Evolutionary conservation across 148 eudicot species (phyloP), one percentile per base, ranked within the genome.

Genomic region (Vaccinium macrocarpon): DNA sequence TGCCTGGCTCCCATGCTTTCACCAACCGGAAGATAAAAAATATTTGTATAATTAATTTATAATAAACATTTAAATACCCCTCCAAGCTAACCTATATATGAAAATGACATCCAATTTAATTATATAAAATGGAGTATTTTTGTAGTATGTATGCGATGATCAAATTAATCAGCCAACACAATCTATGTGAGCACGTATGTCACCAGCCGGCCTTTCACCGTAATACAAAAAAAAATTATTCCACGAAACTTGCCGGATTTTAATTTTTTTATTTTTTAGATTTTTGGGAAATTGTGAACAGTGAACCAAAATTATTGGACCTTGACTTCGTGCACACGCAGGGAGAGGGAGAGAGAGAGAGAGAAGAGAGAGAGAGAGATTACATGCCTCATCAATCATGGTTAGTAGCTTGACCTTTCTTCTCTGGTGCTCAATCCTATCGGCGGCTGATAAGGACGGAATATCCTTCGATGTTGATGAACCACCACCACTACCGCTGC

Each of bases 321-420:
- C 89, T 86, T 88, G 88, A 90, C 83, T 81, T 61, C 6, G 8
- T 10, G n/a, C 11, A 19, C 64, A 19, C 64, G 7, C 2, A 16
- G 46, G 46, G 46, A 0, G 46, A 42, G 46, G 23, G 84, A 83
- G 80, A 83, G 49, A 81, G 79, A 81, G 82, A 84, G 77, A 74
- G 46, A 90, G 66, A 77, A 27, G 79, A 80, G 86, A 68, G 86
- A 72, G 51, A 49, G 81, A 82, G 81, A 59, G 59, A 84, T 11
- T 82, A 93, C 93, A 88, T 93, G 87, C 99, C 98, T 96, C 99
- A 79, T 96, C 99, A 85, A 96, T 93, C 98, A 96, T 94, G 66
- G 97, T 84, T 84, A 96, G 57, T 42, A 96, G 93, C 93, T 96
- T 96, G 93, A 94, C 95, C 93, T 96, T 96, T 84, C 99, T 89